Evolutionary conservation across 108 stramenopile species (phyloP).

Genomic region (Aurantiochytrium sp.): DNA sequence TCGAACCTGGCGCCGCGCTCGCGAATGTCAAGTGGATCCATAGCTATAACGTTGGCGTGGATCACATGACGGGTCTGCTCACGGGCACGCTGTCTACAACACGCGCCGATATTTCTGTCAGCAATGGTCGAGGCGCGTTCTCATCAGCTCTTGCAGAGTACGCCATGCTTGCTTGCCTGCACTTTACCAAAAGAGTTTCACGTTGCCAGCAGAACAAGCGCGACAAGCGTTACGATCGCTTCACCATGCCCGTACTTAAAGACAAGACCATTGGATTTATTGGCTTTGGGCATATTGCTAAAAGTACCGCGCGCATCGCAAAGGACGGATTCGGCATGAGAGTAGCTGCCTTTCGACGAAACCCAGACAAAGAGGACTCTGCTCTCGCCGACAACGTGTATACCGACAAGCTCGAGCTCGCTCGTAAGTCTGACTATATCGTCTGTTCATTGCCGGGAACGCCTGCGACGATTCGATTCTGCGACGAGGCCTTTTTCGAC

Average conservation of each 20-base stretch:
- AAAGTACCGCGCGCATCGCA: constrained; percentile 62
- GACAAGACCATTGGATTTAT: constrained; percentile 64
- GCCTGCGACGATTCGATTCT: constrained; percentile 63
- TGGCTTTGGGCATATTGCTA: constrained; percentile 80
- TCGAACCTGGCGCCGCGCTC: not conserved
- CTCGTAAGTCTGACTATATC: constrained; percentile 33
- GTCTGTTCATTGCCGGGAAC: constrained; percentile 70
- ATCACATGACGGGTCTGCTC: not conserved
- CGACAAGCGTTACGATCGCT: not conserved
- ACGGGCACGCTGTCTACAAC: not conserved
- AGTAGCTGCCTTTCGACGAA: constrained; percentile 63
- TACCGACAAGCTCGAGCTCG: constrained; percentile 42
- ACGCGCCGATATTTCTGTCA: not conserved
- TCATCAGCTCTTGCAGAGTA: constrained; percentile 28
- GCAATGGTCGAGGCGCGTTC: constrained; percentile 27
- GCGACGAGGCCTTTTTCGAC: constrained; percentile 51
- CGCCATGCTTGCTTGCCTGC: not conserved
- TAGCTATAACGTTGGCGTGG: constrained; percentile 7
- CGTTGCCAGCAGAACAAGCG: not conserved
- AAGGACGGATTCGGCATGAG: constrained; percentile 64
- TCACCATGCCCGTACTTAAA: constrained; percentile 8
- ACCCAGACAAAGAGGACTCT: constrained; percentile 29
- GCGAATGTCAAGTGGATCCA: constrained; percentile 20
- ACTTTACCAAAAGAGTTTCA: constrained; percentile 21
- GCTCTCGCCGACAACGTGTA: constrained; percentile 43